Evolutionary conservation across 2,329 filamentous ascomycete genomes (phyloP), one percentile per base, ranked within the genome.

Genomic region (Lachnellula arida): DNA sequence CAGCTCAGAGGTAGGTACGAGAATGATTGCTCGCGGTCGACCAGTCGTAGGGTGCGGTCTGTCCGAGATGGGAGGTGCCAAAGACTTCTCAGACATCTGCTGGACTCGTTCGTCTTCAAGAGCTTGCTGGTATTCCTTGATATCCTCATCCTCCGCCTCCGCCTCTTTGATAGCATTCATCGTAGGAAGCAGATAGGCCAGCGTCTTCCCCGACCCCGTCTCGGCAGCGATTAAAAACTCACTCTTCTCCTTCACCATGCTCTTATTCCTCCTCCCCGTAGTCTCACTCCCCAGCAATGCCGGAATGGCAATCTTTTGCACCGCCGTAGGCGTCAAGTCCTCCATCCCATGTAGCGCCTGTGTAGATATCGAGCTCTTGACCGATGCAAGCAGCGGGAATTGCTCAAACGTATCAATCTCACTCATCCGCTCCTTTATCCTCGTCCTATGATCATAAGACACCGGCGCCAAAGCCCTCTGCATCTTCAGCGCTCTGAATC

Each of bases 201-300:
- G 77, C 1, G 94, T 99, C 77, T 99, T 99, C 58, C 94, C 94
- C 0, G 94, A 97, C 12, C 94, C 94, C 0, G 94, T 99, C 76
- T 99, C 94, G 11, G 94, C 94, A 4, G 94, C 94, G 49, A 99
- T 78, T 12, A 99, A 79, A 68, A 90, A 97, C 74, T 76, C 81
- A 57, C 74, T 73, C 59, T 62, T 39, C 66, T 62, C 42, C 68
- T 71, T 56, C 67, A 66, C 63, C 61, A 59, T 62, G 56, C 55
- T 70, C 64, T 68, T 67, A 59, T 56, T 60, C 47, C 64, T 71
- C 53, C 70, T 72, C 5, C 73, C 73, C 19, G 72, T 68, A 22
- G 77, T 70, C 65, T 84, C 76, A 40, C 46, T 51, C 14, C 85
- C 82, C 47, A 96, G 75, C 8, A 99, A 76, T 0, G 84, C 84